Evolutionary conservation across 2,329 filamentous ascomycete genomes (phyloP), one percentile per base, ranked within the genome.

Genomic region (Bipolaris zeicola): DNA sequence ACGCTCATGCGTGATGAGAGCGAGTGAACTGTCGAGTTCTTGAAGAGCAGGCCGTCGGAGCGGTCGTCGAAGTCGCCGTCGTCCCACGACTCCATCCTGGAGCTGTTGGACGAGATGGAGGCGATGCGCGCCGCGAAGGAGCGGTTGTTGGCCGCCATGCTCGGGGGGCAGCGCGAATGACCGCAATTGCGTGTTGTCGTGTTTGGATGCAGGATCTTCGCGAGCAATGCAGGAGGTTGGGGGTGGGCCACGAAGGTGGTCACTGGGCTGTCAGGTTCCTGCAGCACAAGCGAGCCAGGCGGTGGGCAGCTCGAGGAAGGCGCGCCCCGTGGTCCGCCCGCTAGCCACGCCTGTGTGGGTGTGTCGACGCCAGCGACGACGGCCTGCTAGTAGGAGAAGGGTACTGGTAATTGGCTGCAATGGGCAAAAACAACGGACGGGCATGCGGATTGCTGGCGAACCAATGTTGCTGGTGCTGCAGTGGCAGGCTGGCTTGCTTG

Each of bases 1-100:
- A 91, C 85, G 16, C 92, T 96, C 68, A 92, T 86, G 66, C 91
- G 89, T 56, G 91, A 96, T 1, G 93, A 96, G 53, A 89, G 86
- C 16, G 77, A 90, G 81, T 90, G 87, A 51, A 83, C 83, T 18
- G 89, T 88, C 68, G 91, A 88, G 76, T 90, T 87, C 66, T 90
- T 74, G 68, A 78, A 89, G 71, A 93, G 87, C 70, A 93, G 89
- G 86, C 90, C 79, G 58, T 81, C 73, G 60, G 57, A 59, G 33
- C 52, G 54, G 57, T 66, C 63, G 50, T 74, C 71, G 48, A 83
- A 80, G 70, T 83, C 81, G 66, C 68, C 74, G 64, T 82, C 79
- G 73, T 83, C 81, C 81, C 81, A 95, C 76, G 85, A 88, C 76
- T 94, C 91, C 62, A 93, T 83, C 16, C 86, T 54, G 43, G 64